Conservation (phyloP, 345 rosid species). For the Rhizophora mangle region DNA sequence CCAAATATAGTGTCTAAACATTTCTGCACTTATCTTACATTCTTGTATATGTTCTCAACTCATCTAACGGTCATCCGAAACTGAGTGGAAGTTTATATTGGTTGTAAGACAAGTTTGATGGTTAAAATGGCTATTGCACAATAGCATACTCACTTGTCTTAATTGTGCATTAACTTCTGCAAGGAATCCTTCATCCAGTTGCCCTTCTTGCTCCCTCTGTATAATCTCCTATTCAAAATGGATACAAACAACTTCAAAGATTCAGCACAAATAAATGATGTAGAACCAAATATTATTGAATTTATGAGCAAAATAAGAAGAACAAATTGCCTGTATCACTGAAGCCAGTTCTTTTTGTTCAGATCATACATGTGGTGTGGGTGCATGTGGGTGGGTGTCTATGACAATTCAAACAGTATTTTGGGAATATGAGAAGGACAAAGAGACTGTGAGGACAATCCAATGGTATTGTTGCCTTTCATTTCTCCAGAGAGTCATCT, state of each 20-base stretch:
- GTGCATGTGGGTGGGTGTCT: too few relatives aligned
- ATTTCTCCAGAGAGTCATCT: background rate
- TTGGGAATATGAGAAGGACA: background rate
- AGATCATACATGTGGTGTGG: too few relatives aligned
- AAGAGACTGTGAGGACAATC: background rate
- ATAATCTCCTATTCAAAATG: constrained; percentile 46
- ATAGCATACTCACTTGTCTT: constrained; percentile 55
- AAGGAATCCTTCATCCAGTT: constrained; percentile 88
- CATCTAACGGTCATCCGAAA: background rate
- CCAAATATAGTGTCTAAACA: background rate
- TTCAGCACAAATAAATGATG: background rate
- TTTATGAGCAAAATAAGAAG: too few relatives aligned
- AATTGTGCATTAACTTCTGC: constrained; percentile 91
- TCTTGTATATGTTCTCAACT: background rate
- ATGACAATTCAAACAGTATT: background rate
- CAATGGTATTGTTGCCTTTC: background rate
- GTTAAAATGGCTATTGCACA: background rate
- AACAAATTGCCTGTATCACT: too few relatives aligned
- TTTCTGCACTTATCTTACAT: background rate
- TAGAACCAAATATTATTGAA: too few relatives aligned
- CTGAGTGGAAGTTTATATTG: background rate
- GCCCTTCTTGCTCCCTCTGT: constrained; percentile 77
- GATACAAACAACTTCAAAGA: background rate
- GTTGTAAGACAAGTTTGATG: background rate
- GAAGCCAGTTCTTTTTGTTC: too few relatives aligned